Percentiles rank a stretch among this genome's conserved stretches.
Conservation (phyloP, 2,329 filamentous ascomycete species). For the Calycina herbarum region DNA sequence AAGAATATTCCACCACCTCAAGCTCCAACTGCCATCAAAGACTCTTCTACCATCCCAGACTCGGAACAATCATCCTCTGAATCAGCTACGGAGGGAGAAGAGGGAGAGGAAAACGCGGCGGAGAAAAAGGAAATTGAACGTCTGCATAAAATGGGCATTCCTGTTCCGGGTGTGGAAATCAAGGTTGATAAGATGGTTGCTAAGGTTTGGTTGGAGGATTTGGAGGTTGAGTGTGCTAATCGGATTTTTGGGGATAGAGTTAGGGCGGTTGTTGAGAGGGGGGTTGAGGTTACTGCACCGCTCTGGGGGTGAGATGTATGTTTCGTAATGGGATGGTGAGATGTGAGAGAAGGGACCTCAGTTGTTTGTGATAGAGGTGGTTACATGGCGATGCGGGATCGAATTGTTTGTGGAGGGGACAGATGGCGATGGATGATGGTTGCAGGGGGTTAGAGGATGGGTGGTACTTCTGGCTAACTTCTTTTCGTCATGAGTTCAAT, state of each 20-base stretch:
- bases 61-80: constrained; percentile 30
- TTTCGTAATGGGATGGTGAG: too few species aligned
- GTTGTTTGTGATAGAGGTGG: too few species aligned
- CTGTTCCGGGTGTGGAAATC: constrained; percentile 85
- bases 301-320: constrained; percentile 45
- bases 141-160: constrained; percentile 80
- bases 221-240: constrained; percentile 85
- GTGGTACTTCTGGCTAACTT: background rate
- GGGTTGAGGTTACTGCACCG: constrained; percentile 81
- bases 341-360: too few species aligned
- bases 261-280: constrained; percentile 83
- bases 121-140: constrained; percentile 69
- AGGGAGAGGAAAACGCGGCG: constrained; percentile 36
- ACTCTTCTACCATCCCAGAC: background rate
- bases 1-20: constrained; percentile 27
- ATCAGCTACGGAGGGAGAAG: constrained; percentile 37
- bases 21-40: constrained; percentile 21
- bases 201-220: constrained; percentile 85
- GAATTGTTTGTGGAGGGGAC: background rate
- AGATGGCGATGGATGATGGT: background rate
- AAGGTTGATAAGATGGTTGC: constrained; percentile 85
- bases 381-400: too few species aligned
- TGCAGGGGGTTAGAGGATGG: background rate
- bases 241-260: constrained; percentile 80
- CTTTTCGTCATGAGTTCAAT: background rate